phyloP scores from a whole-genome alignment of 805 yeast species.

The Pachysolen tannophilus region DNA sequence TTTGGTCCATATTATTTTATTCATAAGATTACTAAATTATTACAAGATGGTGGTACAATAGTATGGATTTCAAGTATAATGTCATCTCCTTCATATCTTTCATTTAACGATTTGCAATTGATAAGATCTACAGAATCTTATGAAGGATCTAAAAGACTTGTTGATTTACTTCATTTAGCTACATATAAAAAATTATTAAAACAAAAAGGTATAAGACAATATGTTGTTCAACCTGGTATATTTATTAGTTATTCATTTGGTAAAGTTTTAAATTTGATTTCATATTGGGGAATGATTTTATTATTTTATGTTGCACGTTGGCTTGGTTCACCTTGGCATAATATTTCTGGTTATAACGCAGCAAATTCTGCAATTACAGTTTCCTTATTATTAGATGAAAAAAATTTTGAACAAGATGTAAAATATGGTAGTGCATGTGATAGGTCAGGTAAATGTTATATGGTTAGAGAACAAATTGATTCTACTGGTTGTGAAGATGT shows the following conservation, averaged over 20 bases:
- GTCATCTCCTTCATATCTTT: conserved; percentile 67
- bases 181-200: conserved; percentile 44
- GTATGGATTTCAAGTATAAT: conserved; percentile 84
- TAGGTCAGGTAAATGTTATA: conserved; percentile 55
- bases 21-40: conserved; percentile 49
- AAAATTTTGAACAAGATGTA: conserved; percentile 36
- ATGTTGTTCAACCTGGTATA: conserved; percentile 89
- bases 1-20: conserved; percentile 89
- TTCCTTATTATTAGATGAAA: conserved; percentile 41
- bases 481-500: conserved; percentile 60
- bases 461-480: conserved; percentile 50
- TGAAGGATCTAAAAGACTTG: conserved; percentile 85
- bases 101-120: conserved; percentile 70
- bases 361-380: conserved; percentile 81
- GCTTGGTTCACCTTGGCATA: conserved; percentile 84
- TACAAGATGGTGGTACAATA: conserved; percentile 55
- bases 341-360: conserved; percentile 80
- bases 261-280: conserved; percentile 66
- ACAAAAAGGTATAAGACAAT: conserved; percentile 54
- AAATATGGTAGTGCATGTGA: conserved; percentile 71
- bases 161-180: conserved; percentile 76
- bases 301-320: conserved; percentile 78
- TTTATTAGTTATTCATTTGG: conserved; percentile 78
- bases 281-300: conserved; percentile 79
- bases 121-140: conserved; percentile 59